Evolutionary conservation across 768 basidiomycete species (phyloP), one percentile per base, ranked within the genome.

Genomic region (Boletellus ananiceps): DNA sequence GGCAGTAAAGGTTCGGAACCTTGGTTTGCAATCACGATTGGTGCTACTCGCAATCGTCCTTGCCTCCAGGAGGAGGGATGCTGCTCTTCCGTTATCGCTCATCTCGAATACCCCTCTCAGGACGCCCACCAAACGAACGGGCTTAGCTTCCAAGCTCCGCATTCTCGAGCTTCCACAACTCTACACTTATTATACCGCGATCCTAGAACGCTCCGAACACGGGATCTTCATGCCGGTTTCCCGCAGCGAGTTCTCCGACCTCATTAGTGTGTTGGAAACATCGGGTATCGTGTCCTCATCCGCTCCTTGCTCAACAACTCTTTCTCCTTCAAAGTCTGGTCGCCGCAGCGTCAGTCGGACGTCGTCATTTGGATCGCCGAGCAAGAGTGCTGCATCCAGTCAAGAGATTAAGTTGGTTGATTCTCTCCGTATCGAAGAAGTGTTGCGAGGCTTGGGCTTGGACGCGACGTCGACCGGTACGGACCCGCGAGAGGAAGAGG

Each of bases 21-120:
- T 92, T 8, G 84, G 86, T 19, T 71, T 93, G 1, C 89, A 92
- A 55, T 79, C 82, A 2, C 82, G 88, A 27, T 71, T 93, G 5
- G 83, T 77, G 8, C 75, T 93, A 9, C 74, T 89, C 3, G 72
- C 75, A 1, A 67, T 86, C 27, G 62, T 89, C 21, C 74, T 91
- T 16, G 85, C 82, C 1, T 77, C 78, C 1, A 81, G 79, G 56
- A 80, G 88, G 7, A 62, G 77, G 23, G 80, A 83, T 38, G 77
- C 77, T 1, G 76, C 78, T 3, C 75, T 89, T 4, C 56, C 79
- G 0, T 65, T 87, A 4, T 71, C 74, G 1, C 61, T 70, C n/a
- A 66, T 72, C 3, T 50, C 63, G 18, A 52, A 66, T 14, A 61
- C 69, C 4, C 52, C 56, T 14, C 60, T 61, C 29, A 71, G 65